Percentiles rank a stretch among this genome's conserved stretches.
Evolutionary conservation across 129 eudicot species (phyloP).

Genomic region (Erigeron canadensis): DNA sequence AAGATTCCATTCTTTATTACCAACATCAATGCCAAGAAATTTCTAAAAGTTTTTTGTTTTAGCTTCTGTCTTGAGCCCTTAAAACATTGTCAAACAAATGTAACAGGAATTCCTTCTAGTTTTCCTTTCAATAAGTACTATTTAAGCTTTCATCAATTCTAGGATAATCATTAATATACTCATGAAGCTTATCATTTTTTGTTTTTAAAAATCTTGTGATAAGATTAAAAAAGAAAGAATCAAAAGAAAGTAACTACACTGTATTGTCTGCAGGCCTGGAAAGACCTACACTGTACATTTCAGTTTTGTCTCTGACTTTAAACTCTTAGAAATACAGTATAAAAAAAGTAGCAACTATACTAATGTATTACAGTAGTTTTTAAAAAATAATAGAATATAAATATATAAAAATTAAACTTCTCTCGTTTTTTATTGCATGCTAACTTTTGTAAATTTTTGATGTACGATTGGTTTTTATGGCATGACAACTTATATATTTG

Average conservation of each 20-base stretch:
- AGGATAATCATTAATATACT: background rate
- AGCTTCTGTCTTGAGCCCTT: conserved; percentile 32
- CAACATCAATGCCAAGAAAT: conserved; percentile 33
- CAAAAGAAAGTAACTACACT: too few species aligned
- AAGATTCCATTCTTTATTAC: conserved; percentile 35
- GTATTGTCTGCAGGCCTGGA: background rate
- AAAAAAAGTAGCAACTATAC: too few species aligned
- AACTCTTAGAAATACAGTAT: too few species aligned
- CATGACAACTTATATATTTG: too few species aligned
- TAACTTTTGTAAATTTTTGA: too few species aligned
- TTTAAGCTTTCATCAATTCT: background rate
- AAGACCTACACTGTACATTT: background rate
- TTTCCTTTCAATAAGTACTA: conserved; percentile 5
- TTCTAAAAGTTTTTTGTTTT: conserved; percentile 19
- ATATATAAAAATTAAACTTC: too few species aligned
- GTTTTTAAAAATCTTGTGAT: background rate
- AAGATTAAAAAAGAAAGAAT: background rate
- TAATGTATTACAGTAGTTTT: too few species aligned
- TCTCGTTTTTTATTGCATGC: too few species aligned
- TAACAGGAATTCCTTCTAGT: background rate
- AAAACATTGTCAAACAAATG: conserved; percentile 7
- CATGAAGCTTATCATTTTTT: background rate
- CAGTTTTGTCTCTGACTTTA: background rate
- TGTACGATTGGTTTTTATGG: too few species aligned
- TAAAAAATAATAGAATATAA: too few species aligned